Conservation (phyloP, 441 rosid genomes). For the Mallotus repandus region DNA sequence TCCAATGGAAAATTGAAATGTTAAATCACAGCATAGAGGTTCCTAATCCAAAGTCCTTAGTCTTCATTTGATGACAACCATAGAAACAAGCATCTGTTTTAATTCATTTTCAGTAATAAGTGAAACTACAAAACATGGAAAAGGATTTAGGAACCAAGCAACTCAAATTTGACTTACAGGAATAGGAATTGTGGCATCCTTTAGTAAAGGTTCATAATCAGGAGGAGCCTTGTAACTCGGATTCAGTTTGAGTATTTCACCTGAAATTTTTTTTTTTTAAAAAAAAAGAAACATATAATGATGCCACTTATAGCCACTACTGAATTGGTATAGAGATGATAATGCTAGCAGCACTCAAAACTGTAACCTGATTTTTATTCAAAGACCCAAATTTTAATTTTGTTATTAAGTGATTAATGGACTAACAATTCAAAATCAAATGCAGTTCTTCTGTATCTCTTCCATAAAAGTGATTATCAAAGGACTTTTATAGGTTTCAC, state of each 20-base stretch:
- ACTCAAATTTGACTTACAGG: conserved; percentile 52
- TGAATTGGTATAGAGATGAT: not conserved
- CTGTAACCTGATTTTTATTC: not conserved
- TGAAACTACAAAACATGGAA: not conserved
- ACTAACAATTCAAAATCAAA: not conserved
- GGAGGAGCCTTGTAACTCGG: conserved; percentile 80
- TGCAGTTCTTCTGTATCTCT: not conserved
- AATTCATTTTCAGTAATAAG: not conserved
- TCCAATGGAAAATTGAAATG: not conserved
- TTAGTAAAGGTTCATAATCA: conserved; percentile 78
- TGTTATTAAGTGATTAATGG: not conserved
- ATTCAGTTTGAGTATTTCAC: conserved; percentile 79
- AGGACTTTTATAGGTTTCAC: not conserved
- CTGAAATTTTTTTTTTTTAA: conserved; percentile 49
- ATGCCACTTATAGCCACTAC: conserved; percentile 6
- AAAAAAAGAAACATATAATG: conserved; percentile 13
- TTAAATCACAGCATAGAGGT: not conserved
- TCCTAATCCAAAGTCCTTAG: conserved; percentile 1
- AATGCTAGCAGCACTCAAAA: not conserved
- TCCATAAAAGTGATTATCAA: not conserved
- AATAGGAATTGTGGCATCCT: conserved; percentile 70
- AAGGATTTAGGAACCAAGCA: not conserved
- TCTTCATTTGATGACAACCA: not conserved
- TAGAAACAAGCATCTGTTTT: not conserved
- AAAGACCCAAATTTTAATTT: not conserved